Base-by-base conservation (phyloP, 148 eudicot species). In the Fallopia convolvulus region DNA sequence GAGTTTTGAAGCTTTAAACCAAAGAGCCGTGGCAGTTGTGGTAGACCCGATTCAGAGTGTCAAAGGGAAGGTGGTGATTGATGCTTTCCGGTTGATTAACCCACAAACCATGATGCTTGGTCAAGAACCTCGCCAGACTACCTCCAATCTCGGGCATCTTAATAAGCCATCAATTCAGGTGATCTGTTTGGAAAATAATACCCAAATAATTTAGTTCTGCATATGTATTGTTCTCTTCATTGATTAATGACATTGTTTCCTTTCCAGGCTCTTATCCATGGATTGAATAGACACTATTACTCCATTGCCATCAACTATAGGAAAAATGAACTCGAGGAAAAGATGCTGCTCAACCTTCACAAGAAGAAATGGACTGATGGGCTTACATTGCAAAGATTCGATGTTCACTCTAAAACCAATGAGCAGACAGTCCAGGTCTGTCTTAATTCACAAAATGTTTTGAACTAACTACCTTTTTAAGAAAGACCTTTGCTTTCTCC, bases 31-130 rank as follows among this genome's bases (percentile, higher is more conserved):
- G 77, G 98, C 98, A 4, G 98, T 94, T 61, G 98, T 94, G 84
- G 97, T 94, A 71, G 98, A 94, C 87, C 97, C 98, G 15, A 94
- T 94, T 46, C 97, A 94, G 87, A 92, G 98, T 86, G 98, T 94
- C 44, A 94, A 94, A 81, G 98, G 98, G 61, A 94, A 94, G 83
- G 98, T 94, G 72, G 98, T 94, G 30, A 94, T 94, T 80, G 98
- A 94, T 84, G 98, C 98, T 63, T 94, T 94, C 41, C 97, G 98
- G 7, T 81, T 94, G 81, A 94, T 94, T 75, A 94, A 89, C 77
- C 98, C 98, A n/a, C 98, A 94, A 76, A 94, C 98, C 63, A 94
- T 94, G 98, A 94, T 94, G 98, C 98, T 94, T 80, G 98, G 98
- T 48, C 98, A 94, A 83, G 98, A 94, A 79, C 98, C 98, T 72